Conservation (phyloP, 1,139 yeast genomes). For the Debaryomyces robertsiae region DNA sequence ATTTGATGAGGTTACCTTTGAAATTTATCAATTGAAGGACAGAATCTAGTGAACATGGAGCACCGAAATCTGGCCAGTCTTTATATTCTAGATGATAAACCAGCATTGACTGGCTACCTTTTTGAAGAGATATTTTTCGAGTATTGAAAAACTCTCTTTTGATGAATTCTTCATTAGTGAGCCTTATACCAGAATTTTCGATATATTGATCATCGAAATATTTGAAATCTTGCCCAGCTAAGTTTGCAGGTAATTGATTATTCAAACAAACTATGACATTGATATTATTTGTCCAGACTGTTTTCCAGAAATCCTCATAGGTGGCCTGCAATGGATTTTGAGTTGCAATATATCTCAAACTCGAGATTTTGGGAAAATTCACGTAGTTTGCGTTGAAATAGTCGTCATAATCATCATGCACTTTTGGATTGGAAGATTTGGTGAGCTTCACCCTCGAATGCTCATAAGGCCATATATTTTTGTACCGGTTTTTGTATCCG, state of each 20-base stretch:
- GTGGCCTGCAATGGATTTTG: conserved; percentile 47
- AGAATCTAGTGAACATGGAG: conserved; percentile 56
- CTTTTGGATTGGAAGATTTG: conserved; percentile 13
- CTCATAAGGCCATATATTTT: conserved; percentile 50
- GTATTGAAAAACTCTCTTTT: conserved; percentile 19
- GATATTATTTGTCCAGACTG: conserved; percentile 54
- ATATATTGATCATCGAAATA: conserved; percentile 27
- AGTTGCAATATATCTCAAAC: conserved; percentile 43
- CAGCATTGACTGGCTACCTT: conserved; percentile 13
- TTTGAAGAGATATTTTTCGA: conserved; percentile 23
- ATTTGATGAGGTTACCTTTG: conserved; percentile 42
- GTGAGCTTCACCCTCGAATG: conserved; percentile 44
- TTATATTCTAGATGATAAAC: conserved; percentile 71
- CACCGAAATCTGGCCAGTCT: conserved; percentile 84
- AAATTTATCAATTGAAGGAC: conserved; percentile 53
- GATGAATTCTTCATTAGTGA: conserved; percentile 15
- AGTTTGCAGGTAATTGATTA: conserved; percentile 27
- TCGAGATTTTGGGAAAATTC: conserved; percentile 22
- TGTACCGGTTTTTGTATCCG: conserved; percentile 48
- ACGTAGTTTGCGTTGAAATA: conserved; percentile 49
- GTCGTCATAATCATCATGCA: conserved; percentile 29
- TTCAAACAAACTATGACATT: conserved; percentile 74
- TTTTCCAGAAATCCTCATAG: conserved; percentile 47
- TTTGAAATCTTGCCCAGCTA: conserved; percentile 15
- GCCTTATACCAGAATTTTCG: conserved; percentile 17